Percentiles rank a stretch among this genome's conserved stretches.
These are phyloP conservation scores for Dactylonectria estremocensis DNA, from an alignment of 2,329 filamentous ascomycete genomes.

Conservation along the genomic window DNA sequence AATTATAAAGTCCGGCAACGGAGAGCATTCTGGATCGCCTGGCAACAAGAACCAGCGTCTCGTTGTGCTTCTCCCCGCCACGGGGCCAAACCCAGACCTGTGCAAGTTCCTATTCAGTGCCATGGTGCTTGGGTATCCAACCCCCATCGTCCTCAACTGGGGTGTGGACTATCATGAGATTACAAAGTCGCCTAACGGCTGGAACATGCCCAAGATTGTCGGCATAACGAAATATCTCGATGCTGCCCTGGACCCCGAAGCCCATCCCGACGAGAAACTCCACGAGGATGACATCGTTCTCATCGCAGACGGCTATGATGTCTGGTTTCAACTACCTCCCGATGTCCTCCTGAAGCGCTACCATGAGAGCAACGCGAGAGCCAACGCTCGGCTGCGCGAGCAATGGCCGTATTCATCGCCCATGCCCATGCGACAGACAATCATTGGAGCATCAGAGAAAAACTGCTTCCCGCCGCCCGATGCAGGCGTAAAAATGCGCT, in stretches of 20 bases:
- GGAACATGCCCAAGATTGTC: background rate
- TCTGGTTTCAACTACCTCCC: conserved; percentile 17
- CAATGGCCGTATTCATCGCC: background rate
- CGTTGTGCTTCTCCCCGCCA: conserved; percentile 2
- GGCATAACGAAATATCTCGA: conserved; percentile 9
- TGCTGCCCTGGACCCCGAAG: background rate
- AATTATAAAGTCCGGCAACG: too few species aligned
- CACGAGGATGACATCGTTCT: conserved; percentile 10
- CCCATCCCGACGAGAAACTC: conserved; percentile 12
- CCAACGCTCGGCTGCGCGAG: background rate
- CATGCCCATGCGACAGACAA: conserved; percentile 39
- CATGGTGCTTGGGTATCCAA: conserved; percentile 14
- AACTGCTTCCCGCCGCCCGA: conserved; percentile 35
- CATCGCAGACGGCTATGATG: conserved; percentile 13
- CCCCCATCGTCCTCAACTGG: conserved; percentile 15
- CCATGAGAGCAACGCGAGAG: conserved; percentile 1
- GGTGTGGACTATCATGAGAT: conserved; percentile 2
- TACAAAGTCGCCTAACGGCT: conserved; percentile 4
- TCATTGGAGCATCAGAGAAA: conserved; percentile 40
- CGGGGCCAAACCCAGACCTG: background rate
- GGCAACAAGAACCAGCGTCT: background rate
- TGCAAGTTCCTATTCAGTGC: conserved; percentile 20
- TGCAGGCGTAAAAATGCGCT: conserved; percentile 29
- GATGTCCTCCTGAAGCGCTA: conserved; percentile 13
- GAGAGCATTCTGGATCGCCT: too few species aligned